phyloP scores from a whole-genome alignment of 2,329 filamentous ascomycete genomes.

The Peltaster fructicola region DNA sequence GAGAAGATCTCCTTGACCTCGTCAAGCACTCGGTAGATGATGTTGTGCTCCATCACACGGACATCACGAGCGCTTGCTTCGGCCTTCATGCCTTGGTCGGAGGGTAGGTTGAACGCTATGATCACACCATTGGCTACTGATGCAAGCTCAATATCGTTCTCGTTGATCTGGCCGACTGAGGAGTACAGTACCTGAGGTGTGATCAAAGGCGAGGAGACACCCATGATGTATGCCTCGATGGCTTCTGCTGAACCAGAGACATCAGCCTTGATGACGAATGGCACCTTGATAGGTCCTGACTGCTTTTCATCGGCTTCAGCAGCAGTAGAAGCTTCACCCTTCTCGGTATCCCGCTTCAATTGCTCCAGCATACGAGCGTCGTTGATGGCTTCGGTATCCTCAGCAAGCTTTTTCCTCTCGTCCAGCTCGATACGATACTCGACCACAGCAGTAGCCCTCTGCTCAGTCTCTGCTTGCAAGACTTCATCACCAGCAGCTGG shows the following conservation, averaged over 20 bases:
- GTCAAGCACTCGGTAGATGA: constrained; percentile 68
- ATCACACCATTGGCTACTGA: constrained; percentile 57
- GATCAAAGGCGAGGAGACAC: constrained; percentile 73
- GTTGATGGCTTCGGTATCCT: constrained; percentile 63
- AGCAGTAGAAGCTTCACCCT: constrained; percentile 23
- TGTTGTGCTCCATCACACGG: constrained; percentile 63
- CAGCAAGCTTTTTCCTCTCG: constrained; percentile 46
- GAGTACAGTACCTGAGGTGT: constrained; percentile 58
- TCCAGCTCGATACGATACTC: constrained; percentile 56
- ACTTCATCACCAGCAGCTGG: constrained; percentile 76
- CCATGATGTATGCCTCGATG: constrained; percentile 56
- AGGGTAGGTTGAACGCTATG: constrained; percentile 66
- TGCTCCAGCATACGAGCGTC: constrained; percentile 39
- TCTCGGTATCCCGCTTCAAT: constrained; percentile 44
- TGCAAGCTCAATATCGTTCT: constrained; percentile 82
- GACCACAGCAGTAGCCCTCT: constrained; percentile 59
- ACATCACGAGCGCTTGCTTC: constrained; percentile 57
- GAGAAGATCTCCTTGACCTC: constrained; percentile 52
- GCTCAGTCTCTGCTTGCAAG: constrained; percentile 64
- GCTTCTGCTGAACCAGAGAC: constrained; percentile 90
- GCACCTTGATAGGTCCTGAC: constrained; percentile 40
- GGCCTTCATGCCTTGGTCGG: constrained; percentile 46
- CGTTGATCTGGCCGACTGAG: constrained; percentile 58
- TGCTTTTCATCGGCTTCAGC: constrained; percentile 15
- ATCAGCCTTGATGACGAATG: constrained; percentile 81